Base-by-base conservation (phyloP, 805 yeast genomes). In the Millerago galiae region DNA sequence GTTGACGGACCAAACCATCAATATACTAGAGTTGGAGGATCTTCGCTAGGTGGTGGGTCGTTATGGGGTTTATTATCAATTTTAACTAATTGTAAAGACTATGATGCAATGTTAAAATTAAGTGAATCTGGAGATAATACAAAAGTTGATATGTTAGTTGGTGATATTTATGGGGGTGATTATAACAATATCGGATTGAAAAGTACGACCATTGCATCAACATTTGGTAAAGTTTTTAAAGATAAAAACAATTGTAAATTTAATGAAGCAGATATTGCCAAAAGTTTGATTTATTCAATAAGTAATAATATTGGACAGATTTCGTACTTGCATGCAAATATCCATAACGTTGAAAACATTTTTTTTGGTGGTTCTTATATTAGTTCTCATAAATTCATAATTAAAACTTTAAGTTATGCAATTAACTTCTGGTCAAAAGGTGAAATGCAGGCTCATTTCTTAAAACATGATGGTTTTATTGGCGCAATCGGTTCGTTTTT, bases 291-390 rank as follows among this genome's bases (percentile, higher is more conserved):
- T 33, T 90, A 85, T 59, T 95, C 96, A 35, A 75, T 90, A 4
- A 85, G 95, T 14, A 91, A 93, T 66, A 93, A 93, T 63, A 91
- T 93, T 48, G 98, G 98, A 1, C 99, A 93, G 64, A 88, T 93
- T 54, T 93, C 97, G 1, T 93, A 88, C 59, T 70, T 93, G 48
- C 98, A 93, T 60, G 98, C 98, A 1, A 85, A 86, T 49, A 73
- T 87, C 44, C 87, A 86, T 62, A 73, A 81, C 50, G 72, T 93
- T 41, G 83, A 84, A 57, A 79, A 88, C 49, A 90, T 93, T 34
- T 93, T 90, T 59, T 93, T 93, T 66, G 98, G 98, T 7, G 99
- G 99, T 2, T 85, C 96, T 18, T 93, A 90, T 62, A 93, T 93
- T 42, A 75, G 96, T 42, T 96, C 96, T 32, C 99, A 93, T 66